phyloP scores from a whole-genome alignment of 2,329 filamentous ascomycete species.

The Pseudogymnoascus sp. region DNA sequence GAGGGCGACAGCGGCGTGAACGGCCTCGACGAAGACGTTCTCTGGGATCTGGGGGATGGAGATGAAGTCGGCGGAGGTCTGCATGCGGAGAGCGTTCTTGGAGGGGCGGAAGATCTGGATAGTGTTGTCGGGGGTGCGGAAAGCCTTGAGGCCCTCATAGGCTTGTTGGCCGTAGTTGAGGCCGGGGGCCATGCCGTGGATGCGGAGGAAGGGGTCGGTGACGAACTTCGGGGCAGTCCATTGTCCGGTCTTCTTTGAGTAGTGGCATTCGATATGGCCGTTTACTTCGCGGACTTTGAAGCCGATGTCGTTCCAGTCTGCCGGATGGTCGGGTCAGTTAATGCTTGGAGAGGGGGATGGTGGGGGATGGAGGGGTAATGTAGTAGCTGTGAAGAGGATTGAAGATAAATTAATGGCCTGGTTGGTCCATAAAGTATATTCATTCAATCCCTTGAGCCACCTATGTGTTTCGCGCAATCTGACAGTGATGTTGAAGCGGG shows the following conservation, averaged over 20 bases:
- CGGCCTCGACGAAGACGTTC: conserved; percentile 66
- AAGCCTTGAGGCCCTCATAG: conserved; percentile 97
- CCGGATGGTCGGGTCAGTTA: neutral
- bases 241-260: conserved; percentile 63
- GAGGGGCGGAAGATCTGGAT: conserved; percentile 86
- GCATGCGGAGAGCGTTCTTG: conserved; percentile 77
- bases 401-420: neutral
- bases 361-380: conserved; percentile 3
- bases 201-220: conserved; percentile 71
- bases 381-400: neutral
- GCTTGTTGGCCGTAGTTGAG: conserved; percentile 97
- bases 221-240: conserved; percentile 79
- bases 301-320: conserved; percentile 87
- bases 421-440: neutral
- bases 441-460: neutral
- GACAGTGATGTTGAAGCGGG: neutral
- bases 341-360: neutral
- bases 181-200: conserved; percentile 91
- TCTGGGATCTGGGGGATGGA: conserved; percentile 76
- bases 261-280: conserved; percentile 86
- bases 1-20: conserved; percentile 72
- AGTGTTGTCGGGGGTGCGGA: conserved; percentile 63
- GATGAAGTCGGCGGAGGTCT: conserved; percentile 75
- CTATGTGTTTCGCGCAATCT: neutral
- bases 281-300: conserved; percentile 94